Evolutionary conservation across 805 yeast species (phyloP).

Genomic region (Candida suzukii): DNA sequence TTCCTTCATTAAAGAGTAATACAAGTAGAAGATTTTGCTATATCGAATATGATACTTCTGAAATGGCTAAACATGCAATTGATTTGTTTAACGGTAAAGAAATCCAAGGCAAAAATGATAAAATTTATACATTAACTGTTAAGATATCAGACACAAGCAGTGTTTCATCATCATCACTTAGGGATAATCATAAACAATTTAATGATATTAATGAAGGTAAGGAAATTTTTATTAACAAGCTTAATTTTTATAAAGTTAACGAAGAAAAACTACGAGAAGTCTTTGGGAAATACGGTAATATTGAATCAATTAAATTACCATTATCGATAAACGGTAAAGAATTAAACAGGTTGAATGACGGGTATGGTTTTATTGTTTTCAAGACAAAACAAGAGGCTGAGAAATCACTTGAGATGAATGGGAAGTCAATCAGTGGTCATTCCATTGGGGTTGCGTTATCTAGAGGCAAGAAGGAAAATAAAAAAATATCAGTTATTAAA

Average conservation of each 20-base stretch:
- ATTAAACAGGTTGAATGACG: conserved; percentile 38
- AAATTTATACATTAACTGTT: conserved; percentile 38
- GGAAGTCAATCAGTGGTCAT: conserved; percentile 37
- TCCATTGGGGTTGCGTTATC: conserved; percentile 44
- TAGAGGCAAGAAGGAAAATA: too few species aligned
- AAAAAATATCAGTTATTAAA: too few species aligned
- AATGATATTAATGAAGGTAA: conserved; percentile 41
- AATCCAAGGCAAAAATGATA: conserved; percentile 21
- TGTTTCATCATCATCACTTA: conserved; percentile 29
- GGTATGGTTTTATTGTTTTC: conserved; percentile 62
- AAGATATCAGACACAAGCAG: conserved; percentile 56
- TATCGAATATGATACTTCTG: conserved; percentile 42
- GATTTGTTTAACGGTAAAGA: conserved; percentile 30
- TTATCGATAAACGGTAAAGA: conserved; percentile 15
- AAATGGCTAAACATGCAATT: conserved; percentile 40
- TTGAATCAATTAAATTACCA: conserved; percentile 49
- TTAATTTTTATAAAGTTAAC: conserved; percentile 38
- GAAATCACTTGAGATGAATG: conserved; percentile 36
- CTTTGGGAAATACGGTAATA: conserved; percentile 43
- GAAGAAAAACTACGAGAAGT: conserved; percentile 30
- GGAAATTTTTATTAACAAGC: conserved; percentile 48
- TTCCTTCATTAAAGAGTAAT: conserved; percentile 56
- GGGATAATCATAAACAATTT: too few species aligned
- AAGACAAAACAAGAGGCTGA: conserved; percentile 34
- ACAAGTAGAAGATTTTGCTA: conserved; percentile 67